A percentile compares a stretch with the other conserved stretches of the same genome.
phyloP scores from a whole-genome alignment of 352 stramenopile species.

The Lagenidium giganteum region DNA sequence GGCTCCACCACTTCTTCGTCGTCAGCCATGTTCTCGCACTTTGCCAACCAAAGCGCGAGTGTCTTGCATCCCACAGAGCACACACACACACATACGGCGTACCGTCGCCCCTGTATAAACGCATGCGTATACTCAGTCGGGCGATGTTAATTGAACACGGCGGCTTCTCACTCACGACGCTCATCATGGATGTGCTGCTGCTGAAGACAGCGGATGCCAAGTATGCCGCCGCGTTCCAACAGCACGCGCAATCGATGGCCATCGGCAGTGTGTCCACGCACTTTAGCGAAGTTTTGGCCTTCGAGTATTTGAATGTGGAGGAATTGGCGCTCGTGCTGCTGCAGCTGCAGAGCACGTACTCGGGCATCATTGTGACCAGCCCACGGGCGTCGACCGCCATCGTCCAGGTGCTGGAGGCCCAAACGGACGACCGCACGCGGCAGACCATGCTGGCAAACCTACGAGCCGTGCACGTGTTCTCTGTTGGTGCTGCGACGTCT shows the following conservation, averaged over 20 bases:
- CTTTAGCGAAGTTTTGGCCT: slow-evolving; percentile 68
- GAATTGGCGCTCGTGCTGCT: slow-evolving; percentile 29
- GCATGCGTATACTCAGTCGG: too few relatives aligned
- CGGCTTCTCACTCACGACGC: too few relatives aligned
- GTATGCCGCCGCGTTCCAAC: slow-evolving; percentile 40
- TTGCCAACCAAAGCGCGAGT: too few relatives aligned
- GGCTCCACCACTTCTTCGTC: slow-evolving; percentile 89
- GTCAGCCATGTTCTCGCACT: slow-evolving; percentile 65
- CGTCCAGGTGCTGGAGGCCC: slow-evolving; percentile 20
- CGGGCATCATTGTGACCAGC: slow-evolving; percentile 68
- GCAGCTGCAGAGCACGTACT: slow-evolving; percentile 44
- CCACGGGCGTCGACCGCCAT: slow-evolving; percentile 62
- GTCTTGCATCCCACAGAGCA: too few relatives aligned
- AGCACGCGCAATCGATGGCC: background rate
- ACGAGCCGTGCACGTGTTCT: slow-evolving; percentile 35
- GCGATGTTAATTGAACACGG: too few relatives aligned
- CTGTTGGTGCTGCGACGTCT: slow-evolving; percentile 63
- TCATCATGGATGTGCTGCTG: too few relatives aligned
- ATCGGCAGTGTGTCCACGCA: slow-evolving; percentile 12
- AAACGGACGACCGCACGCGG: slow-evolving; percentile 15
- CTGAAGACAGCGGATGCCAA: slow-evolving; percentile 56
- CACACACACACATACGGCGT: too few relatives aligned
- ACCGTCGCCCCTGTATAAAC: too few relatives aligned
- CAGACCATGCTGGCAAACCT: slow-evolving; percentile 23
- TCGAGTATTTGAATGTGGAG: slow-evolving; percentile 54